Percentiles rank a stretch among this genome's conserved stretches.
These are phyloP conservation scores for Saururus chinensis DNA, from an alignment of 164 flowering plant species.

Conservation along the genomic window DNA sequence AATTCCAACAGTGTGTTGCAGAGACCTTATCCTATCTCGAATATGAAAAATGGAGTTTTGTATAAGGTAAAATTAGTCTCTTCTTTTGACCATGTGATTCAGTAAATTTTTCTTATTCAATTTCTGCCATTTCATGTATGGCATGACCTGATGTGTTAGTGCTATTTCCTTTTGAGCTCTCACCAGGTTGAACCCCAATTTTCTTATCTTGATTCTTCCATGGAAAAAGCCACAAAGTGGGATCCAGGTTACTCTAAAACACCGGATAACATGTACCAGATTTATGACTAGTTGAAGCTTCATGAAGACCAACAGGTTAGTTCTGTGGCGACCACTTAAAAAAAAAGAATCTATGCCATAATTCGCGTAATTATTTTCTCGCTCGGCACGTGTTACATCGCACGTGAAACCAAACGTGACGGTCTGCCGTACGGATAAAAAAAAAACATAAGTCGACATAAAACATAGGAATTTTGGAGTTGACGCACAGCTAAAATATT, in stretches of 20 bases:
- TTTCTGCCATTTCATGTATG: background rate
- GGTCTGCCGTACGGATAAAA: no score
- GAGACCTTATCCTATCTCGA: slow-evolving; percentile 39
- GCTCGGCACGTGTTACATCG: no score
- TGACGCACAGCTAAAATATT: no score
- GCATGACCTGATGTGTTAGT: background rate
- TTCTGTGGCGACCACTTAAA: no score
- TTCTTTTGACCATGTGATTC: background rate
- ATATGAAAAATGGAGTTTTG: slow-evolving; percentile 37
- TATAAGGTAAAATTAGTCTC: slow-evolving; percentile 38
- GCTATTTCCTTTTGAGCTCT: background rate
- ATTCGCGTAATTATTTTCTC: no score
- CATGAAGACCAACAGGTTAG: slow-evolving; percentile 37
- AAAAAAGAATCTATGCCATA: no score
- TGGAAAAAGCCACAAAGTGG: slow-evolving; percentile 99
- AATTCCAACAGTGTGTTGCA: slow-evolving; percentile 21
- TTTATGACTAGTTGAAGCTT: slow-evolving; percentile 39
- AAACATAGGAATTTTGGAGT: no score
- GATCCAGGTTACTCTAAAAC: slow-evolving; percentile 52
- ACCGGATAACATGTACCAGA: slow-evolving; percentile 32
- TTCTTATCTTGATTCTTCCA: slow-evolving; percentile 42
- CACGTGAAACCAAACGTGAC: no score
- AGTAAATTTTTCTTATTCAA: background rate
- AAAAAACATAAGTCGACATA: no score
- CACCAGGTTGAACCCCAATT: slow-evolving; percentile 51